A percentile compares a stretch with the other conserved stretches of the same genome.
These are phyloP conservation scores for Colletotrichum ledebouriae DNA, from an alignment of 2,329 filamentous ascomycete genomes.

Conservation along the genomic window DNA sequence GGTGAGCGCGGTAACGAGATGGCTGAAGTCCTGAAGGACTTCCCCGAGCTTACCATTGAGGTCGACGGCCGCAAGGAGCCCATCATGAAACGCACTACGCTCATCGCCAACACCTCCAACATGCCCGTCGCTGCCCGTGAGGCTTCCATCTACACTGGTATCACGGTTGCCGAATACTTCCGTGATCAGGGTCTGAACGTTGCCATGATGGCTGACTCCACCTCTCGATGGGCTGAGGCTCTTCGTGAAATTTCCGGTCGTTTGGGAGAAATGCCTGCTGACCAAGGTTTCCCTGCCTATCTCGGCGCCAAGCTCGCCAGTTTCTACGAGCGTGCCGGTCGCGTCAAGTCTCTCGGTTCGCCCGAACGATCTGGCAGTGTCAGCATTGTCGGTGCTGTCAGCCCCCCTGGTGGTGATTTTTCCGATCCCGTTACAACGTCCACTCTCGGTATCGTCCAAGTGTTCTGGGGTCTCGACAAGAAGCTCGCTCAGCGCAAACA, in stretches of 20 bases:
- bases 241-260: conserved; percentile 98
- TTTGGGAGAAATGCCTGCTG: conserved; percentile 99
- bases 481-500: conserved; percentile 99
- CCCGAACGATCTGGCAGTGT: conserved; percentile 92
- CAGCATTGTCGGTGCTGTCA: conserved; percentile 97
- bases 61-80: conserved; percentile 95
- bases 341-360: conserved; percentile 86
- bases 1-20: conserved; percentile 99
- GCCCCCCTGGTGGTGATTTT: conserved; percentile 98
- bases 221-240: conserved; percentile 98
- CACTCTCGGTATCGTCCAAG: conserved; percentile 96
- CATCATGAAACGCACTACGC: conserved; percentile 99
- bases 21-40: conserved; percentile 99
- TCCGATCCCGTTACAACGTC: conserved; percentile 96
- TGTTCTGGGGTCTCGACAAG: conserved; percentile 99
- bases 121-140: conserved; percentile 99
- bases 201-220: conserved; percentile 99
- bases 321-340: conserved; percentile 98
- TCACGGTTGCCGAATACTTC: conserved; percentile 96
- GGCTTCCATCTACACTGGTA: conserved; percentile 97
- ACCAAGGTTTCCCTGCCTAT: conserved; percentile 99
- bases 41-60: conserved; percentile 96
- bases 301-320: conserved; percentile 96
- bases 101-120: conserved; percentile 99
- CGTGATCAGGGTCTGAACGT: conserved; percentile 97